Percentiles rank a stretch among this genome's conserved stretches.
phyloP scores from a whole-genome alignment of 2,329 filamentous ascomycete genomes.

The Epichloe sibirici region DNA sequence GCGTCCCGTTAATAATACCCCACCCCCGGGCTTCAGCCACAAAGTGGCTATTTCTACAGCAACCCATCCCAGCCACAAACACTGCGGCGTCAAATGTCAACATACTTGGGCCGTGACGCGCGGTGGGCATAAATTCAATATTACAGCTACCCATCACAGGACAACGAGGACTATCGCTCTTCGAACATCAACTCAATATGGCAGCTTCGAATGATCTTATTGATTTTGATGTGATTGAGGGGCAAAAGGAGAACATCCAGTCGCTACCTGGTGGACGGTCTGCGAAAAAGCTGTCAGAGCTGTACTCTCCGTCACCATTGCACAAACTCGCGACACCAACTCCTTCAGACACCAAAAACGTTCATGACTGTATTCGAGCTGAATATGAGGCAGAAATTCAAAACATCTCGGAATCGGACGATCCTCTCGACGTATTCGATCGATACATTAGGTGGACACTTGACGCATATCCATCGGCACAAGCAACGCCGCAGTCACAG shows the following conservation, averaged over 20 bases:
- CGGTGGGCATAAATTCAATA: neutral
- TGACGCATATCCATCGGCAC: conserved; percentile 86
- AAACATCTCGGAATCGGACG: conserved; percentile 73
- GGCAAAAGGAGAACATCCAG: conserved; percentile 97
- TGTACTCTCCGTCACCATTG: conserved; percentile 57
- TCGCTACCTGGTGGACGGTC: conserved; percentile 78
- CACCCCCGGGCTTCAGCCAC: neutral
- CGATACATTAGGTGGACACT: conserved; percentile 96
- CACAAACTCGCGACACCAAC: conserved; percentile 49
- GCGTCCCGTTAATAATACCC: neutral
- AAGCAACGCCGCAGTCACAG: conserved; percentile 84
- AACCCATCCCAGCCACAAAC: conserved; percentile 3
- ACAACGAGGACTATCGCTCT: conserved; percentile 3
- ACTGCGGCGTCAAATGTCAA: conserved; percentile 9
- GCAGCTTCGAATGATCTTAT: conserved; percentile 41
- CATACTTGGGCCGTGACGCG: neutral
- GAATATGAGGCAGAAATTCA: conserved; percentile 79
- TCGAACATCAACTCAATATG: conserved; percentile 28
- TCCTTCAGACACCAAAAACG: conserved; percentile 59
- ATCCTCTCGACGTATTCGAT: conserved; percentile 90
- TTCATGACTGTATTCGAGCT: conserved; percentile 67
- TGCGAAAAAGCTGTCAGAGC: conserved; percentile 73
- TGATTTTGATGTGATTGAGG: conserved; percentile 86
- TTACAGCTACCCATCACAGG: neutral
- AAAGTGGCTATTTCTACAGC: conserved; percentile 9